Conservation (phyloP, 2,329 filamentous ascomycete genomes). For the Ophiostoma sp. region DNA sequence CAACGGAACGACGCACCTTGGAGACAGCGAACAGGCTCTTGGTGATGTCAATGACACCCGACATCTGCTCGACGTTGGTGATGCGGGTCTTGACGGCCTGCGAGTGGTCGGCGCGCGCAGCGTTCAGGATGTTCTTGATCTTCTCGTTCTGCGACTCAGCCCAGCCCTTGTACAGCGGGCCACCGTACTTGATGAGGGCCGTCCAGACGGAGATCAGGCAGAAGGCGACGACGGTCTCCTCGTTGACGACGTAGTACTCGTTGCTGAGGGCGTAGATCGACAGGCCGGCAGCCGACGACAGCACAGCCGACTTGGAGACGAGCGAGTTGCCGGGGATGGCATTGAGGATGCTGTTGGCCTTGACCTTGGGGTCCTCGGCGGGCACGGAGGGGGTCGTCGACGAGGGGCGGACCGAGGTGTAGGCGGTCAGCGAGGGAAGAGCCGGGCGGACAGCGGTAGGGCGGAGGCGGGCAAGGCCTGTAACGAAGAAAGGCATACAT, state of each 20-base stretch:
- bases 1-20: conserved; percentile 58
- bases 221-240: conserved; percentile 93
- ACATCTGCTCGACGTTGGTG: conserved; percentile 88
- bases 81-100: conserved; percentile 92
- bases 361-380: conserved; percentile 85
- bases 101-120: conserved; percentile 90
- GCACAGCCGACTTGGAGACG: conserved; percentile 92
- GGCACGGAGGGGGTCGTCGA: conserved; percentile 58
- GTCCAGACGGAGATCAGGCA: conserved; percentile 90
- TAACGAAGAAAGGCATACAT: background rate
- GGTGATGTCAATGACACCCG: conserved; percentile 90
- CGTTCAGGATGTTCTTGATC: conserved; percentile 92
- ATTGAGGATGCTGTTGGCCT: conserved; percentile 93
- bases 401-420: conserved; percentile 63
- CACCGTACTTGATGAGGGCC: conserved; percentile 86
- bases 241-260: conserved; percentile 99
- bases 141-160: conserved; percentile 81
- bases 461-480: conserved; percentile 27
- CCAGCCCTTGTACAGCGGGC: conserved; percentile 88
- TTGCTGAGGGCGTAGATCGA: conserved; percentile 96
- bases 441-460: conserved; percentile 24
- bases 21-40: conserved; percentile 96
- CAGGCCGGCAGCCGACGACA: conserved; percentile 85
- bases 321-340: conserved; percentile 86
- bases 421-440: conserved; percentile 42